Conservation (phyloP, 2,329 filamentous ascomycete species). For the Aureobasidium lini region DNA sequence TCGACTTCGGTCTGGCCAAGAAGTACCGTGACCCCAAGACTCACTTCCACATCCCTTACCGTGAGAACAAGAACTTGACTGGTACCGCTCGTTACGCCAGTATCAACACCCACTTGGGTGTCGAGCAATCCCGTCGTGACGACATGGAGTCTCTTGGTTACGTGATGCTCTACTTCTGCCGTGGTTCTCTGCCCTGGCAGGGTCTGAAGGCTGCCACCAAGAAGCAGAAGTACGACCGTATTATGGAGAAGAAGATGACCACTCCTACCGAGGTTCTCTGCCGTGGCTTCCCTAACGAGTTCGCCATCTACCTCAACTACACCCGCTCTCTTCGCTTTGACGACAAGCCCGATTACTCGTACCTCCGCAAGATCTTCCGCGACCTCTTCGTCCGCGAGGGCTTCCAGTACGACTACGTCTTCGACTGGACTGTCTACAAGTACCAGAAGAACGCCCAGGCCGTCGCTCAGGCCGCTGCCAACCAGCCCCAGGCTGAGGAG, state of each 20-base stretch:
- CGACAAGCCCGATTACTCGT: conserved; percentile 99
- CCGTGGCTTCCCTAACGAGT: conserved; percentile 98
- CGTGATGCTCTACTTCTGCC: conserved; percentile 99
- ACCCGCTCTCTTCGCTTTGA: conserved; percentile 97
- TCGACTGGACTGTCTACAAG: conserved; percentile 99
- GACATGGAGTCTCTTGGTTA: conserved; percentile 99
- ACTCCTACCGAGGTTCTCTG: conserved; percentile 97
- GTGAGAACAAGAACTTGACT: conserved; percentile 99
- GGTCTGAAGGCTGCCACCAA: conserved; percentile 96
- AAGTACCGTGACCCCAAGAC: conserved; percentile 99
- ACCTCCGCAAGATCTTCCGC: conserved; percentile 99
- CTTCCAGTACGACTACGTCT: conserved; percentile 99
- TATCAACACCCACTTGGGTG: conserved; percentile 97
- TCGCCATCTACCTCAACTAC: conserved; percentile 99
- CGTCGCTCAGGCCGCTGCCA: conserved; percentile 72
- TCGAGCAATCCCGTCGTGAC: conserved; percentile 96
- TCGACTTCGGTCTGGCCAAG: conserved; percentile 98
- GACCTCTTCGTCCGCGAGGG: conserved; percentile 97
- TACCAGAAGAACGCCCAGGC: conserved; percentile 99
- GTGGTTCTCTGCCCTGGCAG: conserved; percentile 97
- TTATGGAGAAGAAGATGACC: conserved; percentile 99
- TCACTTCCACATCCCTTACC: conserved; percentile 98
- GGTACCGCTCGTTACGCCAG: conserved; percentile 97
- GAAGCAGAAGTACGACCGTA: conserved; percentile 99
- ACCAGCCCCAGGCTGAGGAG: conserved; percentile 57